Conservation (phyloP, 1,284 basidiomycete genomes). For the Cryptococcus jaspeensis region DNA sequence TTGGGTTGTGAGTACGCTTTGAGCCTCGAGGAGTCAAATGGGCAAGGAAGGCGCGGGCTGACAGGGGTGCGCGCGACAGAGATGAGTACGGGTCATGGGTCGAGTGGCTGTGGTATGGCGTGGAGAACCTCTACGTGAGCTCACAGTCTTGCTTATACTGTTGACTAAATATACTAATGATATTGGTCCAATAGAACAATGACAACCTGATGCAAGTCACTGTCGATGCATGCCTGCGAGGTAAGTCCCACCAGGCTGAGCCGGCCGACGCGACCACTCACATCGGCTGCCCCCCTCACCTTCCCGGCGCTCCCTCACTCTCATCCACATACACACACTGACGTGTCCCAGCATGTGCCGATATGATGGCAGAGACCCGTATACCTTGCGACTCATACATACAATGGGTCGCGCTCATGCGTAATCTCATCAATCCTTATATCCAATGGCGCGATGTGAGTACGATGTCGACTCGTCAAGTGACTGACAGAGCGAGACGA, state of each 20-base stretch:
- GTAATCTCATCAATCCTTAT: background rate
- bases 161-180: background rate
- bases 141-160: background rate
- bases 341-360: too few species aligned
- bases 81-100: background rate
- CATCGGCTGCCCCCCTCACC: too few species aligned
- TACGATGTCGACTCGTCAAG: background rate
- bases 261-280: too few species aligned
- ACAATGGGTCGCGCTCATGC: background rate
- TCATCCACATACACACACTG: too few species aligned
- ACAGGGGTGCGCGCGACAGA: background rate
- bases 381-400: too few species aligned
- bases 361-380: too few species aligned
- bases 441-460: background rate
- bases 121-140: background rate
- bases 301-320: too few species aligned
- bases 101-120: background rate
- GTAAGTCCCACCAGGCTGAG: background rate
- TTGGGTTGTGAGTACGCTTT: background rate
- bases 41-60: too few species aligned
- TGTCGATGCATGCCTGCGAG: background rate
- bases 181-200: background rate
- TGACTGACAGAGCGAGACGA: background rate
- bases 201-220: background rate
- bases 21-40: background rate